Evolutionary conservation across 495 filamentous ascomycete species (phyloP).

Genomic region (Xylaria acuta): DNA sequence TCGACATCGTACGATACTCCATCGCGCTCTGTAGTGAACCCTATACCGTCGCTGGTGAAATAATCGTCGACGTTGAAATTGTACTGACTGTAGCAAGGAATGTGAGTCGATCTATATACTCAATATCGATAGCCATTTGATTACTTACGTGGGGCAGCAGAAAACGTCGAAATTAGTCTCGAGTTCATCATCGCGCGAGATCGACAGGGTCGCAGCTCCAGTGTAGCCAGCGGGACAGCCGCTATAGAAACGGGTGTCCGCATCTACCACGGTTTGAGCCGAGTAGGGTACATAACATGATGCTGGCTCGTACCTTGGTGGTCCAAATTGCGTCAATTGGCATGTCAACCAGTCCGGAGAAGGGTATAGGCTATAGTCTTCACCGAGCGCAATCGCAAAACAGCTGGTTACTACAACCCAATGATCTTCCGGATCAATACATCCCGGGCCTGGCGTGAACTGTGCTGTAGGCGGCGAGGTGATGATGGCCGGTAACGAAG

Average conservation of each 20-base stretch:
- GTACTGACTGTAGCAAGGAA: slow-evolving; percentile 14
- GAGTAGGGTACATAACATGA: slow-evolving; percentile 18
- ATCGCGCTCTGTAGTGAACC: slow-evolving; percentile 22
- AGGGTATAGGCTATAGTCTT: not conserved
- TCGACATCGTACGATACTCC: slow-evolving; percentile 9
- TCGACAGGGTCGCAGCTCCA: not conserved
- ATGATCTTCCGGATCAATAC: slow-evolving; percentile 25
- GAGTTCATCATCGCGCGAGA: slow-evolving; percentile 6
- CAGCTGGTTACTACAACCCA: slow-evolving; percentile 29
- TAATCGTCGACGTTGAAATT: slow-evolving; percentile 1
- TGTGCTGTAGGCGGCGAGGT: slow-evolving; percentile 24
- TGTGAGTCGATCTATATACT: not conserved
- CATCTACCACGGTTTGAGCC: slow-evolving; percentile 42
- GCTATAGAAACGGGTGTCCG: slow-evolving; percentile 37
- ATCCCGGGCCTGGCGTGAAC: slow-evolving; percentile 25
- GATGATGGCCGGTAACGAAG: slow-evolving; percentile 15
- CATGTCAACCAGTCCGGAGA: slow-evolving; percentile 29
- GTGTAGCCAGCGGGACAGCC: slow-evolving; percentile 25
- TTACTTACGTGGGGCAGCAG: slow-evolving; percentile 27
- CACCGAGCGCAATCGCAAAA: not conserved
- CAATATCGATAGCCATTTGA: not conserved
- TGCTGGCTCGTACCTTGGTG: not conserved
- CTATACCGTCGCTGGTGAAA: not conserved
- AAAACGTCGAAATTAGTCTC: not conserved
- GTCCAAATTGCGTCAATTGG: slow-evolving; percentile 27